Evolutionary conservation across 306 rosid genomes (phyloP).

Genomic region (Lotus japonicus): DNA sequence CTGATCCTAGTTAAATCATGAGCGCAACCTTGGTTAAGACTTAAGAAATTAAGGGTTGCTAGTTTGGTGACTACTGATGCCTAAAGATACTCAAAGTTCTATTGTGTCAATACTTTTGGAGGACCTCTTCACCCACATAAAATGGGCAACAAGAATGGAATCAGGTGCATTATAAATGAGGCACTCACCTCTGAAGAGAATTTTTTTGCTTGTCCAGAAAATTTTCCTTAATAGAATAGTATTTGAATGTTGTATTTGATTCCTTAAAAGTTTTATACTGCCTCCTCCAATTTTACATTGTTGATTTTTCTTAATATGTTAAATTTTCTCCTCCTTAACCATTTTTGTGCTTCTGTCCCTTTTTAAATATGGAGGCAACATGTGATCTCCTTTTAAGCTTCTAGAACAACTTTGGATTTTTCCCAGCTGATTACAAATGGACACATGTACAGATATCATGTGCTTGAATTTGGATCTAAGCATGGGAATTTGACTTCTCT

Average conservation of each 20-base stretch:
- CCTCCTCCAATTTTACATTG: too few species aligned
- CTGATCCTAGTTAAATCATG: neutral
- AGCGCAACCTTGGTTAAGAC: neutral
- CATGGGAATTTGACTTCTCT: slow-evolving; percentile 27
- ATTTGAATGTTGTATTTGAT: too few species aligned
- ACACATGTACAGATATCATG: slow-evolving; percentile 8
- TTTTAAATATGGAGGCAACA: neutral
- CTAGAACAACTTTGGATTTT: slow-evolving; percentile 17
- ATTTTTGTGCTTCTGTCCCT: too few species aligned
- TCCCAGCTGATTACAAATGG: neutral
- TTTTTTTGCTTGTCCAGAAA: too few species aligned
- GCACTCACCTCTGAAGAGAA: too few species aligned
- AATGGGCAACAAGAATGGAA: neutral
- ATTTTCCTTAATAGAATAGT: too few species aligned
- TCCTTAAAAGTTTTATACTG: too few species aligned
- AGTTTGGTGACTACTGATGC: neutral
- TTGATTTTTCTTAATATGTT: too few species aligned
- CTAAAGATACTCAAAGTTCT: neutral
- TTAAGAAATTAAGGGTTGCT: neutral
- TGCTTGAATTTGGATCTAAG: slow-evolving; percentile 23
- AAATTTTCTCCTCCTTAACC: too few species aligned
- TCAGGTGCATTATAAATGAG: too few species aligned
- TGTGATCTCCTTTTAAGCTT: slow-evolving; percentile 19
- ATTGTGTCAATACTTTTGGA: neutral
- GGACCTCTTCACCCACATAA: neutral